A percentile compares a stretch with the other conserved stretches of the same genome.
These are phyloP conservation scores for Tremella mesenterica DNA, from an alignment of 768 basidiomycete species.

Conservation along the genomic window DNA sequence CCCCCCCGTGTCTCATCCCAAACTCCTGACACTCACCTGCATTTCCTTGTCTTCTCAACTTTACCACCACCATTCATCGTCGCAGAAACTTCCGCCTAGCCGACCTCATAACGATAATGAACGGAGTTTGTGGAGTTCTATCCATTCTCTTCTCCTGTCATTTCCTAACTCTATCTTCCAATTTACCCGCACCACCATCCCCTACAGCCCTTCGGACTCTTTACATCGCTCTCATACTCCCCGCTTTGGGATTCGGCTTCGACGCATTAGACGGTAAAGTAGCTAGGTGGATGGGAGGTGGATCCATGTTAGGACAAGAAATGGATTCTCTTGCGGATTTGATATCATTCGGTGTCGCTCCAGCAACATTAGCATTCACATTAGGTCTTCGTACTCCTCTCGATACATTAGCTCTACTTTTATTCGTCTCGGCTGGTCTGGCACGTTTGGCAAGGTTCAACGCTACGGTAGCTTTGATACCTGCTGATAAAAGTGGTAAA, in stretches of 20 bases:
- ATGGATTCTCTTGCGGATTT: slow-evolving; percentile 93
- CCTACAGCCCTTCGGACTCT: slow-evolving; percentile 73
- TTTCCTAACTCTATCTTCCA: slow-evolving; percentile 67
- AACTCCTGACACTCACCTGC: background rate
- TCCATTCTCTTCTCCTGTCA: slow-evolving; percentile 88
- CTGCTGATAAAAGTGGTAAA: slow-evolving; percentile 78
- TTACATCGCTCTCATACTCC: slow-evolving; percentile 69
- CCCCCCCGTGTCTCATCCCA: background rate
- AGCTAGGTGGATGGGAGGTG: slow-evolving; percentile 91
- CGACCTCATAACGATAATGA: slow-evolving; percentile 97
- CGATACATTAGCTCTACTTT: slow-evolving; percentile 75
- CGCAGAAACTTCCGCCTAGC: slow-evolving; percentile 90
- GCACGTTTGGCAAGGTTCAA: slow-evolving; percentile 97
- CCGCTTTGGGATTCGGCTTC: slow-evolving; percentile 90
- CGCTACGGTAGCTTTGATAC: slow-evolving; percentile 88
- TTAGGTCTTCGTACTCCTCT: slow-evolving; percentile 84
- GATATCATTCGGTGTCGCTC: slow-evolving; percentile 96
- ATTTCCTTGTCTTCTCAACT: background rate
- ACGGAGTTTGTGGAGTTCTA: slow-evolving; percentile 93
- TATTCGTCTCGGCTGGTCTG: slow-evolving; percentile 91
- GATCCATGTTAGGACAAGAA: slow-evolving; percentile 93
- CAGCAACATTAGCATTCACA: slow-evolving; percentile 81
- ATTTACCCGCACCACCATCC: slow-evolving; percentile 88
- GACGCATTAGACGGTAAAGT: slow-evolving; percentile 98
- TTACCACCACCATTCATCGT: background rate